These are phyloP conservation scores for Stentor coeruleus DNA, from an alignment of 73 alveolate species.

Conservation along the genomic window DNA sequence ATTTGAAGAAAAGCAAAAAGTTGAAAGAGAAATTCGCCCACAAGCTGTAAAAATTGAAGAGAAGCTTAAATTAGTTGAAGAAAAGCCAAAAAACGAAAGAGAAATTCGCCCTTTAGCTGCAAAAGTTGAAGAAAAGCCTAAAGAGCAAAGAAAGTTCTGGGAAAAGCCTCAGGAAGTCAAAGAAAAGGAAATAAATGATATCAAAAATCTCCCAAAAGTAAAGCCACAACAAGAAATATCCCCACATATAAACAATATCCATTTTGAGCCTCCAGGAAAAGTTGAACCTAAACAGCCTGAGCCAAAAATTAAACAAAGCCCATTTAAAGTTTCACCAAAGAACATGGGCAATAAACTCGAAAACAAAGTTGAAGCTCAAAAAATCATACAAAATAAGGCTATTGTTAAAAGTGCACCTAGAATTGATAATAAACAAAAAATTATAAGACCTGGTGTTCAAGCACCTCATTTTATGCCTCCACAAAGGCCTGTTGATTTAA, in stretches of 20 bases:
- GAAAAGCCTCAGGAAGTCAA: not conserved
- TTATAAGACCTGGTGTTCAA: not conserved
- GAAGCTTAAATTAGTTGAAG: no score
- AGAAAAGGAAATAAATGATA: not conserved
- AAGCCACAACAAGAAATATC: not conserved
- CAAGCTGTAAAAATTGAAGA: no score
- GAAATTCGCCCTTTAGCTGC: no score
- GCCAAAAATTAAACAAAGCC: not conserved
- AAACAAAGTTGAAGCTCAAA: no score
- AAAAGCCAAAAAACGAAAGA: no score
- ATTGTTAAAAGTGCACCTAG: no score
- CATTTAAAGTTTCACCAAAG: not conserved
- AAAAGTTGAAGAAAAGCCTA: not conserved
- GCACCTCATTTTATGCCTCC: conserved; percentile 10
- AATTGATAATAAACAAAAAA: not conserved
- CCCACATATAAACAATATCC: not conserved
- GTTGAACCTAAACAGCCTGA: not conserved
- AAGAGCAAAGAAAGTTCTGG: not conserved
- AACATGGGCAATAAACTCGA: not conserved
- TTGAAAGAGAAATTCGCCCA: not conserved
- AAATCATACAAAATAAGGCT: no score
- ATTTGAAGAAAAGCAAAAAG: not conserved
- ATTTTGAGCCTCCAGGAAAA: not conserved
- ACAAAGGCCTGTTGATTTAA: not conserved
- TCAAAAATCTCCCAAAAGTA: no score